Evolutionary conservation across 2,329 filamentous ascomycete species (phyloP).

Genomic region (Fusarium luffae): DNA sequence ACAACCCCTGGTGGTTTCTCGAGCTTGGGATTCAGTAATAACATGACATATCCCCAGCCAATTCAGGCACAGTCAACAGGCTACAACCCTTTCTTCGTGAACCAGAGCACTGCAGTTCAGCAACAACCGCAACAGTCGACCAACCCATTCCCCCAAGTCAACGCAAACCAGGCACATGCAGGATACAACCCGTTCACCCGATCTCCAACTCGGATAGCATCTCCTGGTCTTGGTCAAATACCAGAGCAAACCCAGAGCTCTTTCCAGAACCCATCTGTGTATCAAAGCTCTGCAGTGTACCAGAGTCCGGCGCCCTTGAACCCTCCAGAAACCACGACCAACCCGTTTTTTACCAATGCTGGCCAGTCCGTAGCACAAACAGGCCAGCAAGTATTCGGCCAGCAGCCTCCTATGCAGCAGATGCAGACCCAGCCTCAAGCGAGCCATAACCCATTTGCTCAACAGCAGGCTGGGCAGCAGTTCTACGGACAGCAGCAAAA

Average conservation of each 20-base stretch:
- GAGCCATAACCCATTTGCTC: constrained; percentile 44
- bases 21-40: constrained; percentile 55
- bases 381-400: constrained; percentile 45
- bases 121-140: constrained; percentile 51
- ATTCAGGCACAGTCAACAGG: constrained; percentile 55
- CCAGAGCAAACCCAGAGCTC: constrained; percentile 63
- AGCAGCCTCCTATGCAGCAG: constrained; percentile 38
- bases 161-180: constrained; percentile 50
- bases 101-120: constrained; percentile 49
- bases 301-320: constrained; percentile 44
- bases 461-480: constrained; percentile 41
- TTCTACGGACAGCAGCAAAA: constrained; percentile 41
- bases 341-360: constrained; percentile 53
- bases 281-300: constrained; percentile 50
- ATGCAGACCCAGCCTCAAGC: constrained; percentile 28
- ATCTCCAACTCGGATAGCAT: constrained; percentile 63
- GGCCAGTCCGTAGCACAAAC: constrained; percentile 44
- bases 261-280: constrained; percentile 51
- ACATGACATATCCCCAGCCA: constrained; percentile 56
- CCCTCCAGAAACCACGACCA: constrained; percentile 46
- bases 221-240: constrained; percentile 62
- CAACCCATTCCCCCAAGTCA: constrained; percentile 51
- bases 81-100: constrained; percentile 65
- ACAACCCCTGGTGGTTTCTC: constrained; percentile 55
- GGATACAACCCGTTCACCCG: constrained; percentile 62